Percentiles rank a stretch among this genome's conserved stretches.
Conservation (phyloP, 345 rosid genomes). For the Dimocarpus longan region DNA sequence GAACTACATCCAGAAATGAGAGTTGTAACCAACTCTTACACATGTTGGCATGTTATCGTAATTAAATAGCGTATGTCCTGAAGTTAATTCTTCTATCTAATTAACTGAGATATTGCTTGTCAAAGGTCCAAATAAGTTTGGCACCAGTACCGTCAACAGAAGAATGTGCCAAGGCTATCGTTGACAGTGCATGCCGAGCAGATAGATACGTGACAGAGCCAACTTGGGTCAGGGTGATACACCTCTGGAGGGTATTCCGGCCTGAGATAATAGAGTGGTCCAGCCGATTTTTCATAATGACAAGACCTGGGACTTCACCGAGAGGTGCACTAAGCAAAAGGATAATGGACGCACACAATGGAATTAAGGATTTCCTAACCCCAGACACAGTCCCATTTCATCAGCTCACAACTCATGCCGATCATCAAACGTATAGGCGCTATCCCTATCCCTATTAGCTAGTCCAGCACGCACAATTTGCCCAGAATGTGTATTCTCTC, state of each 20-base stretch:
- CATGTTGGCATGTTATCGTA: not conserved
- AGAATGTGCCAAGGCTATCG: slow-evolving; percentile 35
- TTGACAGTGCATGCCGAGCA: slow-evolving; percentile 47
- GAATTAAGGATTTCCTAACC: slow-evolving; percentile 21
- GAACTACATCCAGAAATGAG: slow-evolving; percentile 39
- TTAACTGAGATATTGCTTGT: not conserved
- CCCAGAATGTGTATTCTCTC: not conserved
- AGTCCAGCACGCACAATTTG: not conserved
- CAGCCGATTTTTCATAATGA: slow-evolving; percentile 15
- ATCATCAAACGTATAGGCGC: slow-evolving; percentile 9
- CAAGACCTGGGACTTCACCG: slow-evolving; percentile 25
- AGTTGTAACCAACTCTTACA: slow-evolving; percentile 38
- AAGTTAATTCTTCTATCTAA: not conserved
- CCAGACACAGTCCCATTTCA: slow-evolving; percentile 17
- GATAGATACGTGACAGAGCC: slow-evolving; percentile 47
- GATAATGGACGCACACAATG: slow-evolving; percentile 18
- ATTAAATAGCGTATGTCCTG: not conserved
- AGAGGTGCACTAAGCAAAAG: slow-evolving; percentile 36
- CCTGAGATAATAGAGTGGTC: slow-evolving; percentile 46
- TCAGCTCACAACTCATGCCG: slow-evolving; percentile 13
- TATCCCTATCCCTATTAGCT: not conserved
- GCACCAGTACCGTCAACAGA: slow-evolving; percentile 30
- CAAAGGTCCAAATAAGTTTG: slow-evolving; percentile 31
- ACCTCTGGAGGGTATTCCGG: slow-evolving; percentile 44
- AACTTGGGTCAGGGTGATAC: slow-evolving; percentile 23